Evolutionary conservation across 805 yeast species (phyloP).

Genomic region (Lachancea nothofagi): DNA sequence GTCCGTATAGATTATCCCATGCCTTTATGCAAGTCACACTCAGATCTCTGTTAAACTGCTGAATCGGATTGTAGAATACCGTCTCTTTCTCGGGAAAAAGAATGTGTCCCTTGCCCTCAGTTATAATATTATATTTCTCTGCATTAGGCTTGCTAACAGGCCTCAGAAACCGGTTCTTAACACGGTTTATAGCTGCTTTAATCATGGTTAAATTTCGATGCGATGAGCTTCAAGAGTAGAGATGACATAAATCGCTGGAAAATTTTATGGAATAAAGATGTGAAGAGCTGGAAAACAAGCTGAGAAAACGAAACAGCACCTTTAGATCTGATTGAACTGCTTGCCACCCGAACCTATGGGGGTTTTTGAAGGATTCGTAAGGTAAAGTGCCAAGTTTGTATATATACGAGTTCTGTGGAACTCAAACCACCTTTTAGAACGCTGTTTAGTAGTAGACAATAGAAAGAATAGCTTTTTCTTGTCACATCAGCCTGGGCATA

Average conservation of each 20-base stretch:
- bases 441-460: no score
- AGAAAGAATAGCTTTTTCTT: no score
- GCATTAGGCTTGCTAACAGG: conserved; percentile 20
- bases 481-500: no score
- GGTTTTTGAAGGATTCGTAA: no score
- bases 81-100: conserved; percentile 73
- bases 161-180: conserved; percentile 15
- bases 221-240: conserved; percentile 8
- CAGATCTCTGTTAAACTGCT: conserved; percentile 91
- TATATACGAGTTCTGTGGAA: no score
- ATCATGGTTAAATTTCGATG: conserved; percentile 17
- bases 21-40: conserved; percentile 82
- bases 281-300: no score
- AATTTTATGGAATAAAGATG: no score
- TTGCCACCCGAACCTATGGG: no score
- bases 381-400: no score
- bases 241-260: conserved; percentile 3
- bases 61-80: conserved; percentile 94
- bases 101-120: conserved; percentile 82
- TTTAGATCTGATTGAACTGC: no score
- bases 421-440: no score
- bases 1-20: conserved; percentile 63
- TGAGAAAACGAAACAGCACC: no score
- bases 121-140: conserved; percentile 38
- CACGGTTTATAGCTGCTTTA: conserved; percentile 24